phyloP scores from a whole-genome alignment of 73 alveolate genomes.

The Paramecium primaurelia region DNA sequence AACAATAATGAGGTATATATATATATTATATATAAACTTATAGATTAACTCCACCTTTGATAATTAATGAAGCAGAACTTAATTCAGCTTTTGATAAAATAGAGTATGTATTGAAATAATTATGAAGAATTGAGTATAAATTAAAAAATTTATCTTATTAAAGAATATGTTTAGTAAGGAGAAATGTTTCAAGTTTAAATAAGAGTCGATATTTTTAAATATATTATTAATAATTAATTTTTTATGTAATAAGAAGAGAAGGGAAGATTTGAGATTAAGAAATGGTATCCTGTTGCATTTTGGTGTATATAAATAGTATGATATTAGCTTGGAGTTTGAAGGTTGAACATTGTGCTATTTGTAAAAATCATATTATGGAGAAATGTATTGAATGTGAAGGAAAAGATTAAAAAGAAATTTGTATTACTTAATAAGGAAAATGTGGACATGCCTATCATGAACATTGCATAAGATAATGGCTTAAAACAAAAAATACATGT shows the following conservation, averaged over 20 bases:
- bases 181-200: neutral
- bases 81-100: neutral
- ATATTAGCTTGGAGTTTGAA: constrained; percentile 33
- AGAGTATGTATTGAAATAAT: neutral
- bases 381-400: constrained; percentile 47
- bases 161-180: neutral
- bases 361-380: constrained; percentile 50
- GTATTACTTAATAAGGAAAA: neutral
- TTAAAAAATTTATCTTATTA: neutral
- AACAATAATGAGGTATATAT: constrained; percentile 70
- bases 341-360: constrained; percentile 51
- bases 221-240: neutral
- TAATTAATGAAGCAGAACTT: constrained; percentile 40
- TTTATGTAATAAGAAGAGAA: neutral
- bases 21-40: neutral
- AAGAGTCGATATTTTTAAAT: neutral
- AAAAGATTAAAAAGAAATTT: neutral
- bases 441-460: constrained; percentile 43
- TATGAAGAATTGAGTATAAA: neutral
- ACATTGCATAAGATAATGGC: constrained; percentile 46
- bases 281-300: constrained; percentile 51
- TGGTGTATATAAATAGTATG: neutral
- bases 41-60: constrained; percentile 89
- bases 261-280: constrained; percentile 36
- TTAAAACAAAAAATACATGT: constrained; percentile 36